Evolutionary conservation across 2,329 filamentous ascomycete species (phyloP).

Genomic region (Colletotrichum sp.): DNA sequence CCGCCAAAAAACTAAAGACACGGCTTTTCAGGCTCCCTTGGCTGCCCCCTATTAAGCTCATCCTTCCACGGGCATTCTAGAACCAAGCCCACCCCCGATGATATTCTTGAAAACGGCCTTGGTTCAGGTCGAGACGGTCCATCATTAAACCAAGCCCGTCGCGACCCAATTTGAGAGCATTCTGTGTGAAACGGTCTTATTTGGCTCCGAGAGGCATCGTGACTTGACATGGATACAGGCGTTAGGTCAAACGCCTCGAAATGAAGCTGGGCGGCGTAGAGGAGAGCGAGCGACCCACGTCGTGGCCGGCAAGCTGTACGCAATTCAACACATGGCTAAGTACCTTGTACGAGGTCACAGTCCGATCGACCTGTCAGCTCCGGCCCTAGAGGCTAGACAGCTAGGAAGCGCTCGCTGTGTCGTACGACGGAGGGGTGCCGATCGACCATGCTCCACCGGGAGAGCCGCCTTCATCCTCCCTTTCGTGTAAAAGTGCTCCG

Average conservation of each 20-base stretch:
- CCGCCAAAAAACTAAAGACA: background rate
- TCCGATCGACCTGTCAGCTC: background rate
- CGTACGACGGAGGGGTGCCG: slow-evolving; percentile 17
- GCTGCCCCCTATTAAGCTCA: background rate
- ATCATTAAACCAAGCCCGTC: background rate
- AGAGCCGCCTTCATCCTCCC: background rate
- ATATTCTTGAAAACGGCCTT: background rate
- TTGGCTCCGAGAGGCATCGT: background rate
- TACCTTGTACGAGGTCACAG: background rate
- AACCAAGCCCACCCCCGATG: background rate
- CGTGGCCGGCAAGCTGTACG: background rate
- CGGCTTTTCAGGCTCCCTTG: background rate
- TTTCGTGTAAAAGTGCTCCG: background rate
- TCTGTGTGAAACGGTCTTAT: background rate
- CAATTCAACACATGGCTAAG: background rate
- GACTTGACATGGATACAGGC: background rate
- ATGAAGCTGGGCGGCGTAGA: background rate
- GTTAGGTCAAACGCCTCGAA: background rate
- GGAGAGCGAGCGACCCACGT: background rate
- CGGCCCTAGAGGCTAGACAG: background rate
- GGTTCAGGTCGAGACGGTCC: background rate
- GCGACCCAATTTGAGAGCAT: background rate
- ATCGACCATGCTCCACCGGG: slow-evolving; percentile 1
- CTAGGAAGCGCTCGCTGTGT: background rate
- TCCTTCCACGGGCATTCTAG: background rate